Percentiles rank a stretch among this genome's conserved stretches.
Evolutionary conservation across 768 basidiomycete species (phyloP).

Genomic region (Psilocybe subaeruginosa): DNA sequence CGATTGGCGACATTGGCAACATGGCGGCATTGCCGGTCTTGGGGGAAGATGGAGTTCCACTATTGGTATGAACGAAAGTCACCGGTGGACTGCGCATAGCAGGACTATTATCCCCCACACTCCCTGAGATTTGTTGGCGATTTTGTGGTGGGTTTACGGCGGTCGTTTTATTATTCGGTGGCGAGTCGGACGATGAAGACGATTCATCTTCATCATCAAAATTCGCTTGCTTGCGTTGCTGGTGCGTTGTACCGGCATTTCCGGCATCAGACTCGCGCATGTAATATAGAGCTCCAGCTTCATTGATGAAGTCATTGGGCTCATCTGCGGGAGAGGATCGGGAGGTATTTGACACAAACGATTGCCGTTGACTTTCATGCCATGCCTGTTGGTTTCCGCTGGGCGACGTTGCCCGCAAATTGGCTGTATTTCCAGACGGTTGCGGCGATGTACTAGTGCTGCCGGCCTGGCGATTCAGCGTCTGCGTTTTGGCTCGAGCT

Average conservation of each 20-base stretch:
- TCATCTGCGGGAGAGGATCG: constrained; percentile 28
- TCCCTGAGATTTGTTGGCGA: not conserved
- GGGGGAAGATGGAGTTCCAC: not conserved
- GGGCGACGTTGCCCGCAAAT: not conserved
- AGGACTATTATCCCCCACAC: not conserved
- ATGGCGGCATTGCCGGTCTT: constrained; percentile 11
- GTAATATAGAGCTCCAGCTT: constrained; percentile 70
- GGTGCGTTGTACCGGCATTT: constrained; percentile 4
- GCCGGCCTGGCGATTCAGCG: constrained; percentile 5
- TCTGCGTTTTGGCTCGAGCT: constrained; percentile 8
- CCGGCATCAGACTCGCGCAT: constrained; percentile 52
- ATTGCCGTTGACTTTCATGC: constrained; percentile 4
- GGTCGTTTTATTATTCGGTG: constrained; percentile 19
- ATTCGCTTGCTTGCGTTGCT: constrained; percentile 4
- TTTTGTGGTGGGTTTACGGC: constrained; percentile 6
- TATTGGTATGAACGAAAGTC: constrained; percentile 10
- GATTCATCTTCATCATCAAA: constrained; percentile 10
- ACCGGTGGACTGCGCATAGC: constrained; percentile 8
- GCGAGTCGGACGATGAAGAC: constrained; percentile 20
- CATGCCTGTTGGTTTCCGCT: constrained; percentile 4
- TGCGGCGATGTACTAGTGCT: constrained; percentile 9
- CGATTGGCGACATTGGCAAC: constrained; percentile 18
- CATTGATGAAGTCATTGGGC: constrained; percentile 41
- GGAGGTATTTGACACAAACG: constrained; percentile 16
- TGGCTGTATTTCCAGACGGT: not conserved